Evolutionary conservation across 768 basidiomycete species (phyloP).

Genomic region (Suillus plorans): DNA sequence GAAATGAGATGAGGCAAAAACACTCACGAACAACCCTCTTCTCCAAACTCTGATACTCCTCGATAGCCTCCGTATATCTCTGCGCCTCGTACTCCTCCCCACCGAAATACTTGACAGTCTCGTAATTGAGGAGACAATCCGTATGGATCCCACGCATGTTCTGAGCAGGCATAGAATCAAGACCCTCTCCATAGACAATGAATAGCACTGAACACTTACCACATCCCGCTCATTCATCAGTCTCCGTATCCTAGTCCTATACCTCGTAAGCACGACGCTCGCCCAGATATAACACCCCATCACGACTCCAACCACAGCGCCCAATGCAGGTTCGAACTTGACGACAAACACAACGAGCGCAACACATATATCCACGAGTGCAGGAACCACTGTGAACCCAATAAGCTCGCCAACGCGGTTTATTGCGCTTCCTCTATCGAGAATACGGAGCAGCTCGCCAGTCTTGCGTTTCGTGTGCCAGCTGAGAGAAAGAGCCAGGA

Average conservation of each 20-base stretch:
- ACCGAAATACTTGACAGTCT: slow-evolving; percentile 89
- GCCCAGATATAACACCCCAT: slow-evolving; percentile 61
- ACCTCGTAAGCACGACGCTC: slow-evolving; percentile 60
- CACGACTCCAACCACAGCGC: slow-evolving; percentile 66
- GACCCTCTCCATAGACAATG: neutral
- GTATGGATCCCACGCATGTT: slow-evolving; percentile 81
- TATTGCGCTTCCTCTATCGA: slow-evolving; percentile 83
- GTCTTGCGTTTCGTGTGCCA: slow-evolving; percentile 85
- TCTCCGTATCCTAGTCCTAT: slow-evolving; percentile 72
- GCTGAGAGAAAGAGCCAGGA: slow-evolving; percentile 82
- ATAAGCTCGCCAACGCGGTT: slow-evolving; percentile 81
- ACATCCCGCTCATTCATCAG: slow-evolving; percentile 82
- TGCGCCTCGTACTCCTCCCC: slow-evolving; percentile 78
- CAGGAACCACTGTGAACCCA: slow-evolving; percentile 82
- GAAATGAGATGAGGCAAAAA: neutral
- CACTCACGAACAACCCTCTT: slow-evolving; percentile 69
- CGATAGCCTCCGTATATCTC: slow-evolving; percentile 70
- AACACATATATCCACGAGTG: slow-evolving; percentile 74
- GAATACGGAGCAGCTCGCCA: slow-evolving; percentile 56
- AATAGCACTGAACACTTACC: slow-evolving; percentile 17
- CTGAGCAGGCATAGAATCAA: slow-evolving; percentile 27
- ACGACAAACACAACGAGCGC: slow-evolving; percentile 68
- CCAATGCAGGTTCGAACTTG: slow-evolving; percentile 65
- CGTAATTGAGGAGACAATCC: slow-evolving; percentile 78
- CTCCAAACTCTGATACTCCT: slow-evolving; percentile 72